Base-by-base conservation (phyloP, 1,284 basidiomycete species). In the Puccinia horiana region DNA sequence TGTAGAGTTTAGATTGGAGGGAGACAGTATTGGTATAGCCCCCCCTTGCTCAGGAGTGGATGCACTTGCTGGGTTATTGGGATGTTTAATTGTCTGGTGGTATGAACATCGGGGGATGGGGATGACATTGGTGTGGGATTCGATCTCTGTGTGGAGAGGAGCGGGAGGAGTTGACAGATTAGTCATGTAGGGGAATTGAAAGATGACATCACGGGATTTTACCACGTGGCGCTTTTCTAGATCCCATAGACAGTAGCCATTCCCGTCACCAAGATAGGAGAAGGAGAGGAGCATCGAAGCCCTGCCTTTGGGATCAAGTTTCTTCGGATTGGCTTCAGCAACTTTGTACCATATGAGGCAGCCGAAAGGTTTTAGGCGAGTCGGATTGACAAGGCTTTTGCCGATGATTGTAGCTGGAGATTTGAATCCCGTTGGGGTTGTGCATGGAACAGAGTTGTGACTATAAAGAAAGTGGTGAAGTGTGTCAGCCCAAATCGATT, bases 221-320 rank as follows among this genome's bases (percentile, higher is more conserved):
- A 72, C 35, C 11, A 52, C 69, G 18, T 8, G 9, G 4, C 23
- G 12, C 5, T 37, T 63, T 32, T 72, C 69, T 16, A 72, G 18
- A 44, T 72, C 69, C 69, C 69, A 72, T 3, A 72, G 69, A 29
- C 23, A n/a, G 49, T 18, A 72, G 9, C 69, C 69, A 20, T 72
- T 52, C 1, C 37, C 37, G 14, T 72, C 29, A 9, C n/a, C 2
- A 9, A 72, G 58, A 32, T 72, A 72, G 1, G 69, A 72, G 29
- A 72, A 23, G 1, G 69, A 72, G 29, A 72, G 40, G 6, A 72
- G 69, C 3, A 72, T 44, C 9, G 63, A 35, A 5, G 14, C 4
- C 29, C 26, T 12, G 5, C 14, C 63, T n/a, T 67, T 67, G 4
- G 37, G 18, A 23, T 72, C 69, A 6, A 72, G 69, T 26, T 75